phyloP scores from a whole-genome alignment of 345 rosid species.

The Clarkia xantiana region DNA sequence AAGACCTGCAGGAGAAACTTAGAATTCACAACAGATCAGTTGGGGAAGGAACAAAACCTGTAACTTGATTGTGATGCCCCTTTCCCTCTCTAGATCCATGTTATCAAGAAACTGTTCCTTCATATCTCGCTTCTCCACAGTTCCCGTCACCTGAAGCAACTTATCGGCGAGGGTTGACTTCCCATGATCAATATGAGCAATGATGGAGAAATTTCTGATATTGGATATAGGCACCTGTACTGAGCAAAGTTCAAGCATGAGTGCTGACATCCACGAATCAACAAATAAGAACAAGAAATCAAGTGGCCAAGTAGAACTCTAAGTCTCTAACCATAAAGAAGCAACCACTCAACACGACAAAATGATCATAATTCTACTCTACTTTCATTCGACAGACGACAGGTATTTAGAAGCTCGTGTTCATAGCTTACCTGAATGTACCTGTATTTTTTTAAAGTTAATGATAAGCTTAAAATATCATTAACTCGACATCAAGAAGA shows the following conservation, averaged over 20 bases:
- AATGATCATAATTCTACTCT: no score
- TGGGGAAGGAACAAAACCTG: conserved; percentile 31
- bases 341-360: no score
- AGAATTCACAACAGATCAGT: no score
- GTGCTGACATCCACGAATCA: no score
- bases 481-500: no score
- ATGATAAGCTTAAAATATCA: no score
- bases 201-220: conserved; percentile 75
- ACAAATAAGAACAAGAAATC: neutral
- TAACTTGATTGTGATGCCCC: conserved; percentile 94
- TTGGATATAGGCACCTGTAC: conserved; percentile 50
- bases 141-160: conserved; percentile 85
- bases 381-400: no score
- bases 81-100: conserved; percentile 96
- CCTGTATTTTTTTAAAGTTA: no score
- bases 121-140: conserved; percentile 88
- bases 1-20: no score
- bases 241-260: neutral
- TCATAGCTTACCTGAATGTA: no score
- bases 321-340: neutral
- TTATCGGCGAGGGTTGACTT: conserved; percentile 94
- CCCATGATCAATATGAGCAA: conserved; percentile 97
- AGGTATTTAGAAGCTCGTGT: no score
- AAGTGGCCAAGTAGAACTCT: neutral
- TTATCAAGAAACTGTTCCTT: conserved; percentile 95